Evolutionary conservation across 306 rosid genomes (phyloP).

Genomic region (Trifolium pratense): DNA sequence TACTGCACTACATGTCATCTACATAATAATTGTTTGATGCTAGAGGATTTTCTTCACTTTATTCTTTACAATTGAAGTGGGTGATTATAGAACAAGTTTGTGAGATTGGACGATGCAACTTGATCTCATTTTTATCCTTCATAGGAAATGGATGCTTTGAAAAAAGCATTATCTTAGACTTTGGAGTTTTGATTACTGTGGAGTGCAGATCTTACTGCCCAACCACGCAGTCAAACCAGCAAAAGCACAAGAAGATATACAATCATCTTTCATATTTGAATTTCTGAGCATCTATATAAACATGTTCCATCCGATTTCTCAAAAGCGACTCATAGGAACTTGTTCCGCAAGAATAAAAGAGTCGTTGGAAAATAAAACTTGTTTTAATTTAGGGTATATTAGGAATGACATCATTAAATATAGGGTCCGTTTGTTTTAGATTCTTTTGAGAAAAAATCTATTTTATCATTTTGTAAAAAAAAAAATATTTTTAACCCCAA

Average conservation of each 20-base stretch:
- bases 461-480: too few species aligned
- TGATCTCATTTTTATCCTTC: neutral
- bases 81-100: constrained; percentile 6
- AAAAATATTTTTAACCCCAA: too few species aligned
- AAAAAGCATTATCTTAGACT: neutral
- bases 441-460: too few species aligned
- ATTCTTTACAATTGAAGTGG: constrained; percentile 18
- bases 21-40: neutral
- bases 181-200: neutral
- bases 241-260: neutral
- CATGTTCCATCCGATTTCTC: neutral
- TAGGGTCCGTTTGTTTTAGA: too few species aligned
- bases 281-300: neutral
- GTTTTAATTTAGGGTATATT: neutral
- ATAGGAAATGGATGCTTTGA: neutral
- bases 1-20: constrained; percentile 11
- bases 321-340: neutral
- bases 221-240: neutral
- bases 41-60: neutral
- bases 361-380: neutral
- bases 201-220: neutral
- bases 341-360: neutral
- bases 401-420: neutral
- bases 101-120: neutral
- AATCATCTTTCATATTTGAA: neutral